Base-by-base conservation (phyloP, 2,329 filamentous ascomycete species). In the Alternaria tenuissima region DNA sequence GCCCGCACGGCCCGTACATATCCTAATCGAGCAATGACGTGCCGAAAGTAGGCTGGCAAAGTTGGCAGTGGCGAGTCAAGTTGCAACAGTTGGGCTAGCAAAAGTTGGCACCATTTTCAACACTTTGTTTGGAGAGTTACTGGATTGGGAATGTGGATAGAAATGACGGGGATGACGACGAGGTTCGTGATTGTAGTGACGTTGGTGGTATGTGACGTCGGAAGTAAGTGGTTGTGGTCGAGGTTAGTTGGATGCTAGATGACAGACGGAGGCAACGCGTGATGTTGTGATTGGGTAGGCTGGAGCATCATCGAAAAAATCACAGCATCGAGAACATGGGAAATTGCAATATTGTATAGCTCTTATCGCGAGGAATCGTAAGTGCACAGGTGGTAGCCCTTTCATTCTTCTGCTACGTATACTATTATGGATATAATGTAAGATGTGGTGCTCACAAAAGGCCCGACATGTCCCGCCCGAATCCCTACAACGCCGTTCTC, bases 51-150 rank as follows among this genome's bases (percentile, higher is more conserved):
- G 46, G 46, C 1, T 38, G 46, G 46, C 30, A 54, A 44, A 54
- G 52, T 54, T 54, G 52, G 52, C 52, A 52, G 34, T 18, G 48
- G 36, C 32, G 36, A 41, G 22, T 18, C 20, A 12, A 41, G 38
- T 41, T 20, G 38, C 38, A 22, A 11, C 7, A 9, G 9, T n/a
- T 16, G 22, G 36, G 24, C 11, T 26, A 38, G 51, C 11, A 53
- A 38, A 55, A 55, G 52, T 55, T 55, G 52, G 52, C 52, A 55
- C 52, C 14, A 43, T 47, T n/a, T 55, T 55, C 52, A 3, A 55
- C 30, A 24, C n/a, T 18, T 38, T 39, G 14, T 5, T 9, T 20
- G 36, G 4, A 16, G 28, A 48, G 28, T 48, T 48, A 48, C 44
- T 48, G 44, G 2, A 48, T 47, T 47, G 32, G 42, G 52, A 24